Evolutionary conservation across 2,329 filamentous ascomycete genomes (phyloP).

Genomic region (Colletotrichum aenigma): DNA sequence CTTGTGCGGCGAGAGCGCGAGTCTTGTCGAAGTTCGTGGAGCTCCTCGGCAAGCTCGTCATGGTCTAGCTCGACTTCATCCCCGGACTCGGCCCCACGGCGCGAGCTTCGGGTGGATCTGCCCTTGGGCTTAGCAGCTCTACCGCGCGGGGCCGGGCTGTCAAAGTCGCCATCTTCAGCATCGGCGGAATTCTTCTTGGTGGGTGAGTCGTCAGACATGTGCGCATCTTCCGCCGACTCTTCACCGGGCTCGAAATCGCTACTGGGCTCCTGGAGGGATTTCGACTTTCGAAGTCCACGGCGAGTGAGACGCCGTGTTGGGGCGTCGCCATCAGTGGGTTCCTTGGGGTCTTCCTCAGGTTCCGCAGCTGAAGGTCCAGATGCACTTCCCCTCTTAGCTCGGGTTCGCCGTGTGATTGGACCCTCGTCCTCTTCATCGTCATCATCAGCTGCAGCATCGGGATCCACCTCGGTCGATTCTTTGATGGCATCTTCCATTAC

Average conservation of each 20-base stretch:
- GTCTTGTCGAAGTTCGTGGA: constrained; percentile 63
- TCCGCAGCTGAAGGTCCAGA: constrained; percentile 31
- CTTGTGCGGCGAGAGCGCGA: constrained; percentile 57
- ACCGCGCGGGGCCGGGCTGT: constrained; percentile 56
- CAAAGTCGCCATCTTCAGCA: constrained; percentile 46
- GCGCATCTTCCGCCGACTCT: constrained; percentile 58
- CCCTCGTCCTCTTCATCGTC: constrained; percentile 56
- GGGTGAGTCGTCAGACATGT: constrained; percentile 38
- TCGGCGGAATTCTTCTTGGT: constrained; percentile 37
- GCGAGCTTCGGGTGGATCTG: constrained; percentile 51
- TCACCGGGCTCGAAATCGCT: constrained; percentile 67
- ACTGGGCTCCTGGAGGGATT: constrained; percentile 56
- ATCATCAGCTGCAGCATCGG: constrained; percentile 30
- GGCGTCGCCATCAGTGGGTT: constrained; percentile 28
- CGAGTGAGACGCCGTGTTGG: constrained; percentile 53
- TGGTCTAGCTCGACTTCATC: constrained; percentile 64
- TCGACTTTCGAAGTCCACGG: constrained; percentile 48
- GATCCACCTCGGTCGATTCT: constrained; percentile 33
- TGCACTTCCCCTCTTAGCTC: constrained; percentile 37
- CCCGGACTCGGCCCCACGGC: constrained; percentile 54
- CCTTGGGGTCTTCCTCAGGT: constrained; percentile 27
- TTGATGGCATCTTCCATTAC: constrained; percentile 27
- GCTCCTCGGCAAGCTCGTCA: constrained; percentile 70
- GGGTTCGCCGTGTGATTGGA: constrained; percentile 51
- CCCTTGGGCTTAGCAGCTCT: constrained; percentile 42